phyloP scores from a whole-genome alignment of 2,329 filamentous ascomycete genomes.

The Claviceps purpurea region DNA sequence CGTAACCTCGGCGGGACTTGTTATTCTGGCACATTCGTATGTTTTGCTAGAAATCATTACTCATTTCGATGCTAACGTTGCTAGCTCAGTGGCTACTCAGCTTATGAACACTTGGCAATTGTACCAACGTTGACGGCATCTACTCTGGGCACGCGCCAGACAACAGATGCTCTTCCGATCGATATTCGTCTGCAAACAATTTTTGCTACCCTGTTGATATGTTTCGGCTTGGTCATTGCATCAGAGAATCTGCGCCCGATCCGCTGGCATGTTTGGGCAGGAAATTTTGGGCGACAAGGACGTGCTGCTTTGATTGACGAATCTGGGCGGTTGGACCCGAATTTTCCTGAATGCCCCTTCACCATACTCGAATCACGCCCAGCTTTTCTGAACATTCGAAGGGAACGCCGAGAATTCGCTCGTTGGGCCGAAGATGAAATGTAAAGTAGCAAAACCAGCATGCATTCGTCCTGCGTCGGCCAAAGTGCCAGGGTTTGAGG shows the following conservation, averaged over 20 bases:
- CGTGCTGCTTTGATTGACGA: constrained; percentile 41
- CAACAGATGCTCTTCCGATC: constrained; percentile 48
- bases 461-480: background rate
- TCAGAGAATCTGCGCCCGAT: constrained; percentile 74
- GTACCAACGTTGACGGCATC: constrained; percentile 40
- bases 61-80: constrained; percentile 7
- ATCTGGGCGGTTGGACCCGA: constrained; percentile 54
- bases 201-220: constrained; percentile 65
- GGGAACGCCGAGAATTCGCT: constrained; percentile 64
- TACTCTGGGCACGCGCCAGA: constrained; percentile 26
- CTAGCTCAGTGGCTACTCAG: constrained; percentile 71
- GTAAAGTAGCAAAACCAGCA: background rate
- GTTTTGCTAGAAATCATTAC: constrained; percentile 16
- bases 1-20: constrained; percentile 37
- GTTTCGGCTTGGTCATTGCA: constrained; percentile 65
- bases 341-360: constrained; percentile 68
- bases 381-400: constrained; percentile 80
- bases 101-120: constrained; percentile 77
- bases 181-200: constrained; percentile 86
- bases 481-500: no score
- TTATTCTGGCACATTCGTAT: constrained; percentile 81
- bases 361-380: constrained; percentile 62
- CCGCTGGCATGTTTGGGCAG: constrained; percentile 68
- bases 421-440: constrained; percentile 48
- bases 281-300: constrained; percentile 70